phyloP scores from a whole-genome alignment of 108 stramenopile species.

The Schizochytrium sp. region DNA sequence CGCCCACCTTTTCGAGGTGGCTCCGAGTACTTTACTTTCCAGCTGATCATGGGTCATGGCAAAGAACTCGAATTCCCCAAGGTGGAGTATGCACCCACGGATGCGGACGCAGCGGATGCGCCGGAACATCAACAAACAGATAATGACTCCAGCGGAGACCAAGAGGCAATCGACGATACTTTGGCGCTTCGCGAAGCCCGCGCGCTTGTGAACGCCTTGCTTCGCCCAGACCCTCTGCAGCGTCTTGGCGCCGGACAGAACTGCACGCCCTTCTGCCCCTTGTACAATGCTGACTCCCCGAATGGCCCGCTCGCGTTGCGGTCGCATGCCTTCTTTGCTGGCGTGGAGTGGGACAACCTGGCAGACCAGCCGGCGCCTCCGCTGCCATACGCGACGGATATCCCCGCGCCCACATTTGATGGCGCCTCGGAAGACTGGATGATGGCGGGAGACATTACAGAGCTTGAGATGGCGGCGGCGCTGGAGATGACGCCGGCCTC shows the following conservation, averaged over 20 bases:
- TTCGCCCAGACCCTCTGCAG: not conserved
- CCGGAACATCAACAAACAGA: too few species aligned
- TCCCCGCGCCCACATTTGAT: not conserved
- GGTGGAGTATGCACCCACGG: not conserved
- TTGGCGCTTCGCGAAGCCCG: not conserved
- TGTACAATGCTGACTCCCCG: not conserved
- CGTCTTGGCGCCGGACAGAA: conserved; percentile 7
- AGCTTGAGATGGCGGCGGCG: not conserved
- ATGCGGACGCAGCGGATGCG: too few species aligned
- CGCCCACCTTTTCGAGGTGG: conserved; percentile 23
- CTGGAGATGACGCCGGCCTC: not conserved
- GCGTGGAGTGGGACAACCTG: conserved; percentile 1
- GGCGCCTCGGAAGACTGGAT: not conserved
- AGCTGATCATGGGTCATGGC: conserved; percentile 21
- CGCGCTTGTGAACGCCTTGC: not conserved
- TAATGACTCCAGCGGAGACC: too few species aligned
- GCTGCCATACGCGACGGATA: not conserved
- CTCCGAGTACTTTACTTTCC: conserved; percentile 31
- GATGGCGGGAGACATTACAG: conserved; percentile 7
- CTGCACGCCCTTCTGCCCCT: not conserved
- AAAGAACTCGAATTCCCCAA: not conserved
- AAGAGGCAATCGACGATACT: too few species aligned
- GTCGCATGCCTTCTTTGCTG: conserved; percentile 11
- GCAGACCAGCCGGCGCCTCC: not conserved
- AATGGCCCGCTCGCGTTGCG: not conserved